Evolutionary conservation across 225 moss, liverwort and hornwort species (phyloP).

Genomic region (Polytrichum commune): DNA sequence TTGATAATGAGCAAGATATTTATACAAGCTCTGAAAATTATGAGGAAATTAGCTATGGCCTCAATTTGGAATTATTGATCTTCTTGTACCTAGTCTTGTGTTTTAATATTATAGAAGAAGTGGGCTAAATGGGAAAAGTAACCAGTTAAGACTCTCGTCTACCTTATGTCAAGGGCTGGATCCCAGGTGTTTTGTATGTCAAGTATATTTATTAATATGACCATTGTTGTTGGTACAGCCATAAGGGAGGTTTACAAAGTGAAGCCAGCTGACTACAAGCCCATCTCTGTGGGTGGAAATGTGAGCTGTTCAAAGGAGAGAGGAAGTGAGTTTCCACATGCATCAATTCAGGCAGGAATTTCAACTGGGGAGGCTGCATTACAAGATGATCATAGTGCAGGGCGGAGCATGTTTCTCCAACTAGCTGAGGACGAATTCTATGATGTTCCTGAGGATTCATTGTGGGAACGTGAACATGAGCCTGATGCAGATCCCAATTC

Average conservation of each 20-base stretch:
- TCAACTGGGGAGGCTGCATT: conserved; percentile 10
- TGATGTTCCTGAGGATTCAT: conserved; percentile 84
- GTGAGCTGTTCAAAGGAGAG: conserved; percentile 16
- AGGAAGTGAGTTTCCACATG: conserved; percentile 8
- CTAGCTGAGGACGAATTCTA: conserved; percentile 93
- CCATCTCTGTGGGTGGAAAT: conserved; percentile 24
- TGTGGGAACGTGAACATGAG: conserved; percentile 51
- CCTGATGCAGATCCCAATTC: conserved; percentile 34
- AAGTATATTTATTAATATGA: no score
- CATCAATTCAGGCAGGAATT: no score
- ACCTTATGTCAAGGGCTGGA: no score
- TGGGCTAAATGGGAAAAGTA: no score
- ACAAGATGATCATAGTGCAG: conserved; percentile 26
- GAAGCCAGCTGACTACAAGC: conserved; percentile 51
- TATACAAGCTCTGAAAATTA: no score
- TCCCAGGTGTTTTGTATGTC: no score
- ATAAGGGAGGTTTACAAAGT: conserved; percentile 85
- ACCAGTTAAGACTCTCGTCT: no score
- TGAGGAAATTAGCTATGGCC: no score
- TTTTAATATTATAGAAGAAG: no score
- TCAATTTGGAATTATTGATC: no score
- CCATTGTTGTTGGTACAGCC: conserved; percentile 36
- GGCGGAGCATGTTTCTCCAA: conserved; percentile 76
- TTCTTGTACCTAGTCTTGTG: no score
- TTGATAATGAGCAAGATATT: no score